Conservation (phyloP, 139 green algal genomes). For the Micractinium sp. region DNA sequence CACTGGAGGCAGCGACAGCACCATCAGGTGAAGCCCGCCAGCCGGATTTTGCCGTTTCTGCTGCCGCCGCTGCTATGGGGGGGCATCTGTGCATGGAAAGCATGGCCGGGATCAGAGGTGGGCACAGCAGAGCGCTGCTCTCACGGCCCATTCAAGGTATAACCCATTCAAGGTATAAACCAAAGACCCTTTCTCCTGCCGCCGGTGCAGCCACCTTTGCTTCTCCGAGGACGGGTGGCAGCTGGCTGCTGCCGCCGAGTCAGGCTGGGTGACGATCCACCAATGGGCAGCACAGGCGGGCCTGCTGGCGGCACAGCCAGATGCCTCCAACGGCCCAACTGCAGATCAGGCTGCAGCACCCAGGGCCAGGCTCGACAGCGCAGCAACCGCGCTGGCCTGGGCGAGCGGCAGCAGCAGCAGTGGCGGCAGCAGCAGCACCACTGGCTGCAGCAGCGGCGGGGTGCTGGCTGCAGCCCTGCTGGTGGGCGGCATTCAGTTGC, state of each 20-base stretch:
- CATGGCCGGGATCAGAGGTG: neutral
- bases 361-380: neutral
- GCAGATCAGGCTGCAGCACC: neutral
- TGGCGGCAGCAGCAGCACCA: neutral
- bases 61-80: neutral
- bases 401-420: neutral
- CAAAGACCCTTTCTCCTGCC: neutral
- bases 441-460: neutral
- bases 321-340: neutral
- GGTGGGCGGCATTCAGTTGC: slow-evolving; percentile 11
- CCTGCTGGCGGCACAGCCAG: neutral
- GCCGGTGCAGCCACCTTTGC: slow-evolving; percentile 15
- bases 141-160: too few species aligned
- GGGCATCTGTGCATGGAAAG: neutral
- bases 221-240: neutral
- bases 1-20: neutral
- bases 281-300: neutral
- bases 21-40: neutral
- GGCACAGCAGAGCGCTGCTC: too few species aligned
- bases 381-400: neutral
- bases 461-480: slow-evolving; percentile 18
- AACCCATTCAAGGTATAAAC: neutral
- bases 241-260: slow-evolving; percentile 8
- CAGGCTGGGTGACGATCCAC: neutral
- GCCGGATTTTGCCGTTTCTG: too few species aligned